These are phyloP conservation scores for Scedosporium aurantiacum DNA, from an alignment of 2,329 filamentous ascomycete species.

Conservation along the genomic window DNA sequence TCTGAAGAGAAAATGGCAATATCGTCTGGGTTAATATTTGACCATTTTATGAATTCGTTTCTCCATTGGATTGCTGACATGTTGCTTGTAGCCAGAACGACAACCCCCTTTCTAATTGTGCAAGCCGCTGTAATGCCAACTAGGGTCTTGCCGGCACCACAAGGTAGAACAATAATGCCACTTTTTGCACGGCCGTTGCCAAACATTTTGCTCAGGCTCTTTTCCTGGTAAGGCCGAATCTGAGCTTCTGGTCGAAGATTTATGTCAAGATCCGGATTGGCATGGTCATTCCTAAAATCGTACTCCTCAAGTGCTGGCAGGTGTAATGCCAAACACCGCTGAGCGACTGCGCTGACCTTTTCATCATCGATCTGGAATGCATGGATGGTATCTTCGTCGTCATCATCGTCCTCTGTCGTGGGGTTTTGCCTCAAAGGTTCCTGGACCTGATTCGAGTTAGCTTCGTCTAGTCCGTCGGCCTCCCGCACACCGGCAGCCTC, in stretches of 20 bases:
- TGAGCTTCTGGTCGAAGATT: constrained; percentile 81
- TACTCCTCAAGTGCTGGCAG: constrained; percentile 92
- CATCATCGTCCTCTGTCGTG: constrained; percentile 59
- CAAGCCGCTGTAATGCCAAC: constrained; percentile 98
- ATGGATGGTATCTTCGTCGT: constrained; percentile 78
- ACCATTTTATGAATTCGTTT: constrained; percentile 96
- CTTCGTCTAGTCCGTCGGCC: constrained; percentile 27
- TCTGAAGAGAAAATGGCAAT: constrained; percentile 93
- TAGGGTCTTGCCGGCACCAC: constrained; percentile 91
- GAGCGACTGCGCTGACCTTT: constrained; percentile 76
- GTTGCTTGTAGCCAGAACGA: constrained; percentile 89
- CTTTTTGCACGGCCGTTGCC: constrained; percentile 95
- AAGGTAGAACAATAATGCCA: constrained; percentile 93
- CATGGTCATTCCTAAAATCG: constrained; percentile 84
- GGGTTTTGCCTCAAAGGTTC: background rate
- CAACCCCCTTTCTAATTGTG: constrained; percentile 92
- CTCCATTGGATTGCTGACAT: constrained; percentile 98
- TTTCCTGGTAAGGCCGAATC: constrained; percentile 92
- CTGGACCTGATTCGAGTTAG: background rate
- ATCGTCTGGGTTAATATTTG: constrained; percentile 83
- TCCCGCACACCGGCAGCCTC: constrained; percentile 83
- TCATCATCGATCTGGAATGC: constrained; percentile 82
- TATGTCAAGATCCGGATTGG: constrained; percentile 86
- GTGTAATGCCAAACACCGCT: constrained; percentile 76
- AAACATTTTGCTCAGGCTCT: constrained; percentile 98